These are phyloP conservation scores for Pyrus betulifolia DNA, from an alignment of 306 rosid species.

Conservation along the genomic window DNA sequence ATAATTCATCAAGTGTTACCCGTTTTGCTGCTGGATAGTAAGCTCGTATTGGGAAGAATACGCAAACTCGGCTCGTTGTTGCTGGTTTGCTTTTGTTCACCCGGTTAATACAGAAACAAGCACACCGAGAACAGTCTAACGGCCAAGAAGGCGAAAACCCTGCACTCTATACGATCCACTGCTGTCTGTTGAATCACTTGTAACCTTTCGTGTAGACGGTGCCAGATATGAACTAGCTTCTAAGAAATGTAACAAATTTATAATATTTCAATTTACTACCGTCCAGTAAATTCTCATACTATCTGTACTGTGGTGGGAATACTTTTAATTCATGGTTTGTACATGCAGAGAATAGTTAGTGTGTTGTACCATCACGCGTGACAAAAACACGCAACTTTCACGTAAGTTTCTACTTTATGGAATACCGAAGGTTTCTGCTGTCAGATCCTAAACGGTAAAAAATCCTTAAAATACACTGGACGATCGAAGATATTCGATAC, in stretches of 20 bases:
- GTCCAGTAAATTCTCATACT: not conserved
- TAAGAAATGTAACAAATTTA: not conserved
- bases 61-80: not conserved
- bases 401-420: not conserved
- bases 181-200: not conserved
- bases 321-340: not conserved
- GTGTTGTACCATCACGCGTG: not conserved
- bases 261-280: not conserved
- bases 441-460: not conserved
- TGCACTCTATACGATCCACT: not conserved
- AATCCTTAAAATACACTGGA: not conserved
- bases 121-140: not conserved
- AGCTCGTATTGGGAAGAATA: too few species aligned
- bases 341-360: not conserved
- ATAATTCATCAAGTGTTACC: slow-evolving; percentile 4
- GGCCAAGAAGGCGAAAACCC: not conserved
- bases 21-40: slow-evolving; percentile 3
- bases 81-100: not conserved
- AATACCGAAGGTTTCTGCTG: too few species aligned
- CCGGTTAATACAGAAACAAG: not conserved
- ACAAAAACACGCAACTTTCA: not conserved
- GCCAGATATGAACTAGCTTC: not conserved
- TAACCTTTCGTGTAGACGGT: not conserved
- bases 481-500: not conserved
- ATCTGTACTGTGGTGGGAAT: not conserved